phyloP scores from a whole-genome alignment of 1,139 yeast genomes.

The Scheffersomyces titani region DNA sequence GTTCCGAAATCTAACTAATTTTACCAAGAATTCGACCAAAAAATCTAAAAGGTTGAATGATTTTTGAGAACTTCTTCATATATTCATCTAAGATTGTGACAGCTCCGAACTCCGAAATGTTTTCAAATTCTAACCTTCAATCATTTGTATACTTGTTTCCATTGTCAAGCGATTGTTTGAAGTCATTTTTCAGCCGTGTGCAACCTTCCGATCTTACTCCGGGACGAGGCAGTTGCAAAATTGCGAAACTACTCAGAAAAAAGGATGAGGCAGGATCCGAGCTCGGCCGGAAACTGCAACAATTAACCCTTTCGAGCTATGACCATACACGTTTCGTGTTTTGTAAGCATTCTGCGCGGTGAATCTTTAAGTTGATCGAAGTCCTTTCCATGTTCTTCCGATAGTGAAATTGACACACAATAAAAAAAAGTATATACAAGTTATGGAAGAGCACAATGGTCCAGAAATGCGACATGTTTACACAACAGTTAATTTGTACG shows the following conservation, averaged over 20 bases:
- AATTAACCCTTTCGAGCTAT: not conserved
- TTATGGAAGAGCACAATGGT: not conserved
- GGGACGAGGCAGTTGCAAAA: not conserved
- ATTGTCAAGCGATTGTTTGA: not conserved
- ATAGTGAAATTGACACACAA: not conserved
- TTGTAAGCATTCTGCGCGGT: no score
- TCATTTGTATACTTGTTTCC: no score
- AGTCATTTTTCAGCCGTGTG: not conserved
- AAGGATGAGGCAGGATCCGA: not conserved
- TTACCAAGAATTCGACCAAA: not conserved
- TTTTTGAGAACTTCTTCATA: no score
- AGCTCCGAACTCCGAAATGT: no score
- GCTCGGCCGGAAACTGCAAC: not conserved
- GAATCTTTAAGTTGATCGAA: no score
- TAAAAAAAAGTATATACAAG: not conserved
- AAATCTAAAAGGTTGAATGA: not conserved
- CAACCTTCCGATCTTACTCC: not conserved
- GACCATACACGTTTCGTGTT: not conserved
- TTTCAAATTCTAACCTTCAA: no score
- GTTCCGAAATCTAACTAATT: not conserved
- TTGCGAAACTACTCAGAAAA: not conserved
- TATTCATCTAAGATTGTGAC: no score
- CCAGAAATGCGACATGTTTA: no score
- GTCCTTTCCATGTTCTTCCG: not conserved
- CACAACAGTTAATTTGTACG: not conserved